Conservation (phyloP, 2,329 filamentous ascomycete species). For the Exophiala xenobiotica region DNA sequence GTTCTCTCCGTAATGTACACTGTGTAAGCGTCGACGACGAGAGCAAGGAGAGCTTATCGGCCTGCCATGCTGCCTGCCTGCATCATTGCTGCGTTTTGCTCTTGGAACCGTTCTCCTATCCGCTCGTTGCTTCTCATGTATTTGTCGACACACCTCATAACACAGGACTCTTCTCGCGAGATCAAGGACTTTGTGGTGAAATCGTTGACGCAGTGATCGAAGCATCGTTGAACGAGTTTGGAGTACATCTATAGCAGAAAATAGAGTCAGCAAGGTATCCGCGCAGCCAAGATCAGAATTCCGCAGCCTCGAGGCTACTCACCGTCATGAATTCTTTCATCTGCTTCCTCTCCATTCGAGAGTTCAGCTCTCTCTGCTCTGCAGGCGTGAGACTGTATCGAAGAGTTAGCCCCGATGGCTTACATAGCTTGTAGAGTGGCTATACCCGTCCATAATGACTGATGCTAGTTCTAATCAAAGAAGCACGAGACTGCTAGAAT, state of each 20-base stretch:
- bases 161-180: slow-evolving; percentile 83
- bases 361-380: slow-evolving; percentile 90
- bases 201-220: slow-evolving; percentile 95
- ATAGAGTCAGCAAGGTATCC: slow-evolving; percentile 11
- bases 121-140: slow-evolving; percentile 89
- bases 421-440: background rate
- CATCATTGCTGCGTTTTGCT: slow-evolving; percentile 68
- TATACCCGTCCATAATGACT: slow-evolving; percentile 25
- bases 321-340: slow-evolving; percentile 99
- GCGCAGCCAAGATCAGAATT: slow-evolving; percentile 9
- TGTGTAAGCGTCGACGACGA: background rate
- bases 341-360: slow-evolving; percentile 95
- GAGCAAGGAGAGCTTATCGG: slow-evolving; percentile 33
- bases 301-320: slow-evolving; percentile 43
- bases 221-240: slow-evolving; percentile 66
- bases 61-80: slow-evolving; percentile 56
- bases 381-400: slow-evolving; percentile 64
- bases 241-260: slow-evolving; percentile 60
- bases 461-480: background rate
- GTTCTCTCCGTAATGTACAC: slow-evolving; percentile 2
- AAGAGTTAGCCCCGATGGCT: slow-evolving; percentile 2
- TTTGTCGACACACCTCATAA: slow-evolving; percentile 94
- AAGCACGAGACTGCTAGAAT: background rate
- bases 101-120: slow-evolving; percentile 85
- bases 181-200: slow-evolving; percentile 96